phyloP scores from a whole-genome alignment of 2,329 filamentous ascomycete species.

The Aspergillus sp. region DNA sequence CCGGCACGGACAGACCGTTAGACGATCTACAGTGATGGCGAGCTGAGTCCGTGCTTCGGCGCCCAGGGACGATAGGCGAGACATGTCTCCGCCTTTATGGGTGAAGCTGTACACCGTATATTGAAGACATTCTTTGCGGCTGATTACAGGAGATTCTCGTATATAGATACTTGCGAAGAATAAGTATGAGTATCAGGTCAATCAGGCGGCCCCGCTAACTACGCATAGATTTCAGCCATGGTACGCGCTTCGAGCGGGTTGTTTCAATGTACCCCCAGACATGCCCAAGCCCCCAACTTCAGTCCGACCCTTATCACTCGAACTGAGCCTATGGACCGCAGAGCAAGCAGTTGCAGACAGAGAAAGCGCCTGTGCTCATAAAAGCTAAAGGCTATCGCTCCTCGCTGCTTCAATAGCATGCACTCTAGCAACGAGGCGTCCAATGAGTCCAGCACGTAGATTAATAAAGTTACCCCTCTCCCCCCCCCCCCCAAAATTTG shows the following conservation, averaged over 20 bases:
- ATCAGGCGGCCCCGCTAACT: conserved; percentile 3
- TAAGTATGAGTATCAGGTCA: neutral
- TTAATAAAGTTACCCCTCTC: neutral
- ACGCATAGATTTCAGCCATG: neutral
- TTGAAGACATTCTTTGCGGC: too few relatives aligned
- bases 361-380: neutral
- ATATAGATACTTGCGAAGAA: too few relatives aligned
- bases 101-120: too few relatives aligned
- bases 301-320: too few relatives aligned
- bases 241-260: neutral
- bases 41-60: neutral
- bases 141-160: too few relatives aligned
- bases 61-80: too few relatives aligned
- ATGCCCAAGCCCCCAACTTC: neutral
- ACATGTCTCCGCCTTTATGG: neutral
- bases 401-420: neutral
- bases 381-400: neutral
- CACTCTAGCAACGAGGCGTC: neutral
- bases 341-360: neutral
- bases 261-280: neutral
- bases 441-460: neutral
- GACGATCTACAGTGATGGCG: neutral
- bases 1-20: neutral
- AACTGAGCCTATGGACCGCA: neutral
- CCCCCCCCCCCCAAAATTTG: neutral